Evolutionary conservation across 495 filamentous ascomycete genomes (phyloP).

Genomic region (Tuber umbilicatum): DNA sequence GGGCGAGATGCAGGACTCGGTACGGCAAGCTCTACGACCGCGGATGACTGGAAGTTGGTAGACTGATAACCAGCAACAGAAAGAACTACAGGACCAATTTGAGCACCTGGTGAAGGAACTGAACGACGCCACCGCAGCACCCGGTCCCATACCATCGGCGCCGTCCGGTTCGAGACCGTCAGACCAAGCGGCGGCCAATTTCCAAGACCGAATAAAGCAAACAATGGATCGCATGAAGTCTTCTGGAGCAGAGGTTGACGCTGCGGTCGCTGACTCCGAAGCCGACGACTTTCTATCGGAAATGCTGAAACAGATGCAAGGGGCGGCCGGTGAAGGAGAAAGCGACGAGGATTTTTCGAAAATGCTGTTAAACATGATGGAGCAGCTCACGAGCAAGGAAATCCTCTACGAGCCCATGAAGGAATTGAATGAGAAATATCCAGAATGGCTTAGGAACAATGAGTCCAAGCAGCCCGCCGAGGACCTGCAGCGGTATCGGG

Average conservation of each 20-base stretch:
- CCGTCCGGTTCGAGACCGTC: conserved; percentile 11
- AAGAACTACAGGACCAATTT: conserved; percentile 79
- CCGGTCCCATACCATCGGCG: conserved; percentile 29
- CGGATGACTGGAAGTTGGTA: neutral
- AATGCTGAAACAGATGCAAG: conserved; percentile 76
- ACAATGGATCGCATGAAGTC: conserved; percentile 93
- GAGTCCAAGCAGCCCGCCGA: conserved; percentile 54
- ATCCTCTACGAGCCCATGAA: conserved; percentile 99
- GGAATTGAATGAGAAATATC: conserved; percentile 86
- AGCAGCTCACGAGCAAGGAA: conserved; percentile 95
- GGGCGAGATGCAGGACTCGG: conserved; percentile 58
- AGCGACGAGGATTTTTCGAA: conserved; percentile 83
- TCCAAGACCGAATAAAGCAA: conserved; percentile 80
- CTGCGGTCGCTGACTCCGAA: conserved; percentile 59
- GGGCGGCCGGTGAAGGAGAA: conserved; percentile 54
- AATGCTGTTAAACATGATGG: conserved; percentile 95
- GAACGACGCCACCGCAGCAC: conserved; percentile 48
- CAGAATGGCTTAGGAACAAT: conserved; percentile 77
- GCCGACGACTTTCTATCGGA: conserved; percentile 75
- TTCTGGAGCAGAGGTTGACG: conserved; percentile 74
- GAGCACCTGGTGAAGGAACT: conserved; percentile 78
- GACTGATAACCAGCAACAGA: conserved; percentile 41
- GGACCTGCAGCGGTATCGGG: conserved; percentile 70
- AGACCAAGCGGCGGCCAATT: conserved; percentile 43
- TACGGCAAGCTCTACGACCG: conserved; percentile 33